Evolutionary conservation across 441 rosid species (phyloP), one percentile per base, ranked within the genome.

Genomic region (Mallotus repandus): DNA sequence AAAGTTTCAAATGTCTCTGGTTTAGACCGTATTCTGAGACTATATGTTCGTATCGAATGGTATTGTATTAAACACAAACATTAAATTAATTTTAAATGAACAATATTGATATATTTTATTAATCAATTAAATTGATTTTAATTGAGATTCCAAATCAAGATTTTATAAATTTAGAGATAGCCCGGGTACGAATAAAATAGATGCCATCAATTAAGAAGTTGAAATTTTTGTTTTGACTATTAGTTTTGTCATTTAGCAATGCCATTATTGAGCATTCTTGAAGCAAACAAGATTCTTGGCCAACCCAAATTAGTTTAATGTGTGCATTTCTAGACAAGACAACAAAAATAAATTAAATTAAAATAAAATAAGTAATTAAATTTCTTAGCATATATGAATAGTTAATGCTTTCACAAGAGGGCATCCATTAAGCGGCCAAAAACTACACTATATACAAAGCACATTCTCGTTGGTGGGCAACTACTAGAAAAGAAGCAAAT

Each of bases 281-380:
- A 70, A 70, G 65, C 18, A 58, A 70, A 45, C n/a, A 11, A 0
- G 25, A 70, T 70, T 58, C 64, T 58, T 16, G 66, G 65, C 54
- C n/a, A 8, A 50, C 59, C 58, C 46, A 53, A 50, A 15, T 8
- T 21, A 22, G 50, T 49, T 63, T 18, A 18, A 4, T 38, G 4
- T 35, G 48, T 38, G 10, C 19, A 16, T 61, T 16, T 32, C 46
- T 5, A 14, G 10, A 4, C 19, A 61, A 61, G 21, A 67, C 32
- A 38, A 38, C n/a, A 35, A 35, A 35, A 35, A 3, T 35, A n/a
- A n/a, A n/a, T n/a, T n/a, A n/a, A n/a, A n/a, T 35, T 35, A 35
- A 35, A 2, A 35, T 32, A 38, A 38, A 38, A 38, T 38, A 38
- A 38, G 5, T 38, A 4, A 38, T 38, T 45, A 14, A 15, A 48